A percentile compares a stretch with the other conserved stretches of the same genome.
Conservation (phyloP, 495 filamentous ascomycete species). For the Daldinia loculata region DNA sequence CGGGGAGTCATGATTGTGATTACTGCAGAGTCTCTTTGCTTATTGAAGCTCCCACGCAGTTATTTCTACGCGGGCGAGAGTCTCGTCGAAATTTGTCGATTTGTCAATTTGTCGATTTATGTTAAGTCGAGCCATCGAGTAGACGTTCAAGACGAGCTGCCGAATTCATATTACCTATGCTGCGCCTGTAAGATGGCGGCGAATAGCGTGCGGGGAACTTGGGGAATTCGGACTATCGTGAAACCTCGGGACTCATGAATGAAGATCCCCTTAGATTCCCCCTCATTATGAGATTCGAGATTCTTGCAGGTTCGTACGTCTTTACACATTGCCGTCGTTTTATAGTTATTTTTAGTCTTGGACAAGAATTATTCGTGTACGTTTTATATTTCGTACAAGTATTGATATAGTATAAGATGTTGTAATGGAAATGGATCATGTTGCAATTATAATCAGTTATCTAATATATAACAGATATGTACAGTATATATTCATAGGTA, state of each 20-base stretch:
- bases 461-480: neutral
- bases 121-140: neutral
- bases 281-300: slow-evolving; percentile 1
- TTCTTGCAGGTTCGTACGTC: neutral
- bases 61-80: neutral
- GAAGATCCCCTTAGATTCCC: neutral
- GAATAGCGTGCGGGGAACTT: slow-evolving; percentile 40
- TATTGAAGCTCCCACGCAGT: too few relatives aligned
- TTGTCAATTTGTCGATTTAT: neutral
- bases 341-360: too few relatives aligned
- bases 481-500: slow-evolving; percentile 10
- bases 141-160: neutral
- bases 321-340: neutral
- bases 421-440: slow-evolving; percentile 11
- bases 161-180: slow-evolving; percentile 1
- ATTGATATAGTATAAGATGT: slow-evolving; percentile 7
- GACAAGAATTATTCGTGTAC: too few relatives aligned
- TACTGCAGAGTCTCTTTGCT: neutral
- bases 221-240: slow-evolving; percentile 22
- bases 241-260: slow-evolving; percentile 18
- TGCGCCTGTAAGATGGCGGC: slow-evolving; percentile 1
- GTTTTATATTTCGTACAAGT: neutral
- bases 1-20: slow-evolving; percentile 42
- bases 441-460: neutral
- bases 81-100: neutral